Conservation (phyloP, 2,329 filamentous ascomycete genomes). For the Colletotrichum eleusines region DNA sequence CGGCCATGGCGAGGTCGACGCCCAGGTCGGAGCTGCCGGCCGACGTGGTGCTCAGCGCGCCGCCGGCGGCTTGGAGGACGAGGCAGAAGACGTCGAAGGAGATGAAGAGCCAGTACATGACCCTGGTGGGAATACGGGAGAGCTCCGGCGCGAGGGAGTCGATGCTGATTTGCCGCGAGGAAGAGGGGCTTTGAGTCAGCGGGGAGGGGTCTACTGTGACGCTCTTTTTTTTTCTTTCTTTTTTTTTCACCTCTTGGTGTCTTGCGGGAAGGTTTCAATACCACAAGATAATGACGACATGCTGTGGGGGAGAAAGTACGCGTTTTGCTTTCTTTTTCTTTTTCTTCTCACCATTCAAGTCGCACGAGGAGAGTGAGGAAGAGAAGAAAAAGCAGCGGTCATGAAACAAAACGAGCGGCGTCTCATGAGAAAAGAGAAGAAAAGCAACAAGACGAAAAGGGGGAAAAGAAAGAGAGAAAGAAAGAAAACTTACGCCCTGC, state of each 20-base stretch:
- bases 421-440: background rate
- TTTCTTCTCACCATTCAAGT: background rate
- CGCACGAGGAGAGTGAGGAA: fast-evolving
- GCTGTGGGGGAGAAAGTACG: too few species aligned
- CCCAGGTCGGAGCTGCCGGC: slow-evolving; percentile 59
- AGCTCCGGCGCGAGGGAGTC: slow-evolving; percentile 53
- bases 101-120: slow-evolving; percentile 62
- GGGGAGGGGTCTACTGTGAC: background rate
- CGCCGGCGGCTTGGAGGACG: slow-evolving; percentile 66
- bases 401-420: background rate
- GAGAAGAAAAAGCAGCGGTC: background rate
- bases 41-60: slow-evolving; percentile 61
- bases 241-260: background rate
- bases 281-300: background rate
- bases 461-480: too few species aligned
- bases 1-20: slow-evolving; percentile 57
- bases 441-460: background rate
- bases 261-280: background rate
- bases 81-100: slow-evolving; percentile 67
- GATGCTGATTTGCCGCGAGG: slow-evolving; percentile 48
- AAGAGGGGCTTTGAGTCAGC: background rate
- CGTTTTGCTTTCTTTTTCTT: too few species aligned
- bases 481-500: slow-evolving; percentile 50
- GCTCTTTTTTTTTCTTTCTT: background rate
- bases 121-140: slow-evolving; percentile 55